Evolutionary conservation across 257 asterid genomes (phyloP).

Genomic region (Solanum ossicruentum): DNA sequence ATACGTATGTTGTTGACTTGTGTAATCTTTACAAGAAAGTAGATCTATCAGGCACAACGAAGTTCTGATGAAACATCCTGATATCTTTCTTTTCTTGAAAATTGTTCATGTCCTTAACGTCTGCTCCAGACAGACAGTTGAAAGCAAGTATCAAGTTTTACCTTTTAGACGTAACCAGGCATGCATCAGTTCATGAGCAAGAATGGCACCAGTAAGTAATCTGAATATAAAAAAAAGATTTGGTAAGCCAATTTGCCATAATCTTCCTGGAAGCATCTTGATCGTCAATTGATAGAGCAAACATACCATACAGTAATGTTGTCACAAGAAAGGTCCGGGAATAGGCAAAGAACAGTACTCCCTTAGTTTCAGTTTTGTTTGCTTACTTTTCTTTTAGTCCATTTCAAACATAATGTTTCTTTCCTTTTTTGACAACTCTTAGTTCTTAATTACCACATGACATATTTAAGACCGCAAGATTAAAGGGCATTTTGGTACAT

Average conservation of each 20-base stretch:
- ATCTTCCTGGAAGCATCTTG: background rate
- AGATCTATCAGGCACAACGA: background rate
- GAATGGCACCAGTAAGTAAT: constrained; percentile 89
- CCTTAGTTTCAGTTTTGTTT: background rate
- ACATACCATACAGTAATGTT: background rate
- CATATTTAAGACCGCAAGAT: background rate
- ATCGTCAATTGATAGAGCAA: background rate
- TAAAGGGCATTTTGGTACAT: background rate
- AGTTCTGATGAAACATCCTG: background rate
- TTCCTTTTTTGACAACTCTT: background rate
- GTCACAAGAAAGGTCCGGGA: background rate
- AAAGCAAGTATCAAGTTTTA: background rate
- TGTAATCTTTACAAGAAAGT: background rate
- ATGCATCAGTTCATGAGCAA: constrained; percentile 96
- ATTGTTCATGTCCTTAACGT: background rate
- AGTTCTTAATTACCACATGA: background rate
- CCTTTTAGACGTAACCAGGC: constrained; percentile 97
- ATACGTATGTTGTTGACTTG: background rate
- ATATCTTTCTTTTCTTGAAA: background rate
- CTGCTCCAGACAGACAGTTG: background rate
- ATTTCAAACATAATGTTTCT: background rate
- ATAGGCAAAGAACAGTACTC: background rate
- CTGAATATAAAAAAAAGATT: constrained; percentile 27
- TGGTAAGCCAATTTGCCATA: background rate
- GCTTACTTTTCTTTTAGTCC: background rate